Conservation (phyloP, 2,329 filamentous ascomycete species). For the Alternaria burnsii region DNA sequence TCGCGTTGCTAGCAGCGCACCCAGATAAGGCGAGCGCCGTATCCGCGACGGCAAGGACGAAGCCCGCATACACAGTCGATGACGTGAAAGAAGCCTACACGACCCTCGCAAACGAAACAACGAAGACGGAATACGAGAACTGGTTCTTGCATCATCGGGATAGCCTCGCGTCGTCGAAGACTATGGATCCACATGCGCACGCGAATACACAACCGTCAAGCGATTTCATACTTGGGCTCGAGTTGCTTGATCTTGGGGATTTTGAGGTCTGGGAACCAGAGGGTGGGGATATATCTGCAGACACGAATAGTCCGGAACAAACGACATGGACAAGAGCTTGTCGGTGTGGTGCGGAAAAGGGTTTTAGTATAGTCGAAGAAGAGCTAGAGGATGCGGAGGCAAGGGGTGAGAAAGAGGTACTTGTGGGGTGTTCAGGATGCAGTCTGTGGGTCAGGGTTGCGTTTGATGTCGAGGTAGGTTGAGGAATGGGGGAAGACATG, state of each 20-base stretch:
- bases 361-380: conserved; percentile 63
- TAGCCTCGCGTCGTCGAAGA: background rate
- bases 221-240: conserved; percentile 59
- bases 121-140: conserved; percentile 55
- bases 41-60: background rate
- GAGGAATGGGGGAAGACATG: conserved; percentile 2
- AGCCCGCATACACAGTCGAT: conserved; percentile 58
- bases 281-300: background rate
- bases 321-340: conserved; percentile 62
- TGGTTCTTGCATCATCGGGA: conserved; percentile 24
- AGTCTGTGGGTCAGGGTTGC: conserved; percentile 70
- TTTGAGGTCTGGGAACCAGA: conserved; percentile 25
- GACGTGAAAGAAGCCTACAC: conserved; percentile 67
- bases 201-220: conserved; percentile 10
- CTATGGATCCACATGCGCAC: background rate
- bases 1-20: conserved; percentile 65
- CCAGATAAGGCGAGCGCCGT: conserved; percentile 61
- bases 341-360: conserved; percentile 66
- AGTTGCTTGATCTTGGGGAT: conserved; percentile 67
- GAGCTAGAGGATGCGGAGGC: conserved; percentile 62
- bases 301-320: background rate
- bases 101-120: conserved; percentile 56
- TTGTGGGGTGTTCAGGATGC: conserved; percentile 68
- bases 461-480: conserved; percentile 62
- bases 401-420: conserved; percentile 65